A percentile compares a stretch with the other conserved stretches of the same genome.
These are phyloP conservation scores for Phytophthora hybrid DNA, from an alignment of 352 stramenopile genomes.

Conservation along the genomic window DNA sequence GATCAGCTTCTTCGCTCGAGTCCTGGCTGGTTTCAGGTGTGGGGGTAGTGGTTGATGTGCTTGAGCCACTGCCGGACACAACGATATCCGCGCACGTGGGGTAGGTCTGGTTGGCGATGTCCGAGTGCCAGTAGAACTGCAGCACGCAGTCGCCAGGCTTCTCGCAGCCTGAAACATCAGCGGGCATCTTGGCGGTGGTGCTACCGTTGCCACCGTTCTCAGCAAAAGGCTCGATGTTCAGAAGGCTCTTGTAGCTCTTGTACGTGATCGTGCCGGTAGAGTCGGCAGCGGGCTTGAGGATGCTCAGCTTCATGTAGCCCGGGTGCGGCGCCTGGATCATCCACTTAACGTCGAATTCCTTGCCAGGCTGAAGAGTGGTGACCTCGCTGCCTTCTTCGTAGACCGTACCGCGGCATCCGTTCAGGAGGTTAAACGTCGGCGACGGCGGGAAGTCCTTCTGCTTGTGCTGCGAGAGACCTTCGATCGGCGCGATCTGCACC, in stretches of 20 bases:
- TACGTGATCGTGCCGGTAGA: constrained; percentile 56
- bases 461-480: constrained; percentile 37
- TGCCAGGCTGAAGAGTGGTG: constrained; percentile 36
- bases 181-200: constrained; percentile 47
- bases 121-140: constrained; percentile 54
- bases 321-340: constrained; percentile 65
- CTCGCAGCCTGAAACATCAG: constrained; percentile 46
- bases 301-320: constrained; percentile 56
- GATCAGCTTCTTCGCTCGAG: not conserved
- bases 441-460: constrained; percentile 41
- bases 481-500: constrained; percentile 42
- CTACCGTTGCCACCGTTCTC: constrained; percentile 37
- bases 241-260: constrained; percentile 42
- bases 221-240: constrained; percentile 55
- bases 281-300: constrained; percentile 58
- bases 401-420: constrained; percentile 47
- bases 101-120: constrained; percentile 51
- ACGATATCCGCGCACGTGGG: constrained; percentile 48
- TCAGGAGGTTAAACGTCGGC: constrained; percentile 46
- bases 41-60: constrained; percentile 10
- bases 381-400: constrained; percentile 46
- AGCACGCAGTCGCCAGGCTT: constrained; percentile 44
- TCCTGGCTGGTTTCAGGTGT: constrained; percentile 1
- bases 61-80: constrained; percentile 31
- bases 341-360: constrained; percentile 46